Evolutionary conservation across 2,329 filamentous ascomycete species (phyloP), one percentile per base, ranked within the genome.

Genomic region (Coniochaeta prunicola): DNA sequence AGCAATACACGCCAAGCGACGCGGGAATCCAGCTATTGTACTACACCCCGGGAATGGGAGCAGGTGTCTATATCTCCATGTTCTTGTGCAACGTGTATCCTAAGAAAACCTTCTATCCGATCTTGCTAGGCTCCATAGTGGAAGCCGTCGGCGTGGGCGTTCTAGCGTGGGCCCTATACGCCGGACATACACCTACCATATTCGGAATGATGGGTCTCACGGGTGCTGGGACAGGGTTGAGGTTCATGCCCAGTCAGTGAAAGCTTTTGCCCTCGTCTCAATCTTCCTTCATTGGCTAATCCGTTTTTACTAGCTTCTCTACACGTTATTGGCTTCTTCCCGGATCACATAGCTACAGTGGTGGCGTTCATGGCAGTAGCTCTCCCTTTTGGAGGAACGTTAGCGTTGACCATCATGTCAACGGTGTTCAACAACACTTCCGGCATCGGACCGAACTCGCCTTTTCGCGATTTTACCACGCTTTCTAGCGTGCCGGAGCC

Each of bases 131-230:
- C 15, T 77, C 78, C 1, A 62, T 85, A 8, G 69, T 83, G 31
- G 83, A 87, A 64, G 79, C 82, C 1, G 68, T 81, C 1, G 86
- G 85, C 2, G 75, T 89, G 34, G 79, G 78, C 0, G 69, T 87
- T 2, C 70, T 90, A 3, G 78, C 80, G 0, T 84, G 78, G 70
- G 84, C 84, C 0, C 73, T 87, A 17, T 77, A 78, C 4, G 71
- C 69, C 0, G 76, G 80, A 1, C 71, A 82, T 55, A 71, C 73
- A 0, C 67, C 73, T 0, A 69, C 82, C 8, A 79, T 89, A 24
- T 87, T 83, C 63, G 85, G 81, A 28, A 88, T 89, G 79, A 84
- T 90, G 74, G 85, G 80, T 0, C 69, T 90, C 1, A 78, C 83
- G 0, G 87, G 87, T 1, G 24, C 45, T 5, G 45, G 45, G 24